Evolutionary conservation across 108 stramenopile genomes (phyloP), one percentile per base, ranked within the genome.

Genomic region (Epithemia pelagica): DNA sequence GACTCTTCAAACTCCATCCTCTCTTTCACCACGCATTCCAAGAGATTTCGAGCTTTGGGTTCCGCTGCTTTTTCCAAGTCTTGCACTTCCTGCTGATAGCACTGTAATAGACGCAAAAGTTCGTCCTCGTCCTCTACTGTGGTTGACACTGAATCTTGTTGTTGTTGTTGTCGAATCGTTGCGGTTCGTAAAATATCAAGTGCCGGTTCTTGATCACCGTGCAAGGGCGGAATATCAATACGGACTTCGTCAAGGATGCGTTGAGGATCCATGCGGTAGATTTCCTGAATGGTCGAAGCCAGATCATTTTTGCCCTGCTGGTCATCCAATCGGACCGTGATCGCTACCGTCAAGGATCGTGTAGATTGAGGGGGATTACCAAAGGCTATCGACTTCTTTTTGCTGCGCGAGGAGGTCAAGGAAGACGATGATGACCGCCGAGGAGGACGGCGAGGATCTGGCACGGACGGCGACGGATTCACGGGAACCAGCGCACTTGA

Each of bases 31-130:
- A 72, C 69, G 33, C 75, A 65, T 2, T 37, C 32, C 27, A 85
- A 69, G 1, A 85, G 46, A 20, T 21, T 21, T 5, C 81, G 78
- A 15, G 77, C 58, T 24, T 70, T 70, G n/a, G 65, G 67, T 58
- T 85, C 78, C 28, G 80, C 64, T 1, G 63, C 66, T 32, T 69
- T 52, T 52, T 85, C 84, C 24, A 82, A 60, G 27, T 30, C 57
- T 28, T 33, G 5, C 24, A 85, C 71, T 54, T 80, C 64, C 0
- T 60, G 51, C 72, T 79, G 74, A 57, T 76, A 75, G 23, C 59
- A 56, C 18, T 54, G 54, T 31, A 86, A 52, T 29, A 79, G 73
- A 15, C 59, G 59, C 22, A 82, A 33, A 53, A 84, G 57, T 52
- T 58, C 63, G 52, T 75, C 65, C 54, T 67, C 30, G 10, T 46